Evolutionary conservation across 2,329 filamentous ascomycete species (phyloP), one percentile per base, ranked within the genome.

Genomic region (Nemania sp.): DNA sequence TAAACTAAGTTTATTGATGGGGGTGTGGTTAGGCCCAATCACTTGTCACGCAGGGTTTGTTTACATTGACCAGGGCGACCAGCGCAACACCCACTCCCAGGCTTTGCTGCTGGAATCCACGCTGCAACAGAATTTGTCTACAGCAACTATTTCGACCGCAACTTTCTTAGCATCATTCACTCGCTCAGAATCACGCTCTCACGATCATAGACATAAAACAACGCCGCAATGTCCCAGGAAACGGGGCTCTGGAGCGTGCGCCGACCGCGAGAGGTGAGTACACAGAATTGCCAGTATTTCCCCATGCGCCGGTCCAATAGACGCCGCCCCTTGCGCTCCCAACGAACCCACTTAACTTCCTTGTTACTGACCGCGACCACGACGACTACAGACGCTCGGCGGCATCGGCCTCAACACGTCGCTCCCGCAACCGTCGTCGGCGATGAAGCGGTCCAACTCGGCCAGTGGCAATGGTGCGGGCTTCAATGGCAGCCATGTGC

Each of bases 391-490:
- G 91, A 97, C 94, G 49, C 83, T 97, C 56, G 92, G 88, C 61
- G 86, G 86, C 62, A 85, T 96, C 68, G 93, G 85, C 70, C 84
- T 86, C 71, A 93, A 91, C 72, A 89, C 89, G 17, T 84, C 85
- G 19, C 90, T 99, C 59, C 94, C 94, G 17, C 91, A 96, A 75
- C 93, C 94, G 7, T 82, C 89, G 23, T 97, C 93, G 34, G 90
- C 91, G 34, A 88, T 99, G 81, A 99, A 99, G 78, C 90, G 94
- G 71, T 89, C 90, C 24, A 94, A 86, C 68, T 92, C 91, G 11
- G 86, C 85, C 64, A 85, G 84, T 59, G 84, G 84, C 68, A 79
- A 84, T 65, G 80, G 83, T 66, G 77, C 78, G 53, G 83, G 82
- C 40, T 87, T 83, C 66, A 84, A 86, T 50, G 80, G 81, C 49